Conservation (phyloP, 345 rosid genomes). For the Mallotus nudiflorus region DNA sequence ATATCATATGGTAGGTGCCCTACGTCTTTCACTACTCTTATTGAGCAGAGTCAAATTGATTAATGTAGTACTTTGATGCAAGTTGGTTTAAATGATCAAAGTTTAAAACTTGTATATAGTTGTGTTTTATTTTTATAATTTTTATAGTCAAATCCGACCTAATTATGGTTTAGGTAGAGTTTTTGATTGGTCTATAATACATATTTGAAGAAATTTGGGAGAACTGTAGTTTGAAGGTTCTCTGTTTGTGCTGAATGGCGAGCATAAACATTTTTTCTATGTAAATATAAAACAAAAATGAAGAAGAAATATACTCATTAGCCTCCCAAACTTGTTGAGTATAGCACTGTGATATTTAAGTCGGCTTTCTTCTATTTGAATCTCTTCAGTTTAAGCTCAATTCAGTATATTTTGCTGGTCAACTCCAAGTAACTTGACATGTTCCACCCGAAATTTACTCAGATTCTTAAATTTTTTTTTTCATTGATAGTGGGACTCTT, state of each 20-base stretch:
- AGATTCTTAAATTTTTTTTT: too few species aligned
- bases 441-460: too few species aligned
- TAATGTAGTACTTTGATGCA: too few species aligned
- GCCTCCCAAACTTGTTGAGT: background rate
- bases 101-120: background rate
- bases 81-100: background rate
- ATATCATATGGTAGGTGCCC: conserved; percentile 73
- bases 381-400: too few species aligned
- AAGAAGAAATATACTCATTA: background rate
- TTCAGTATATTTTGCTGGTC: too few species aligned
- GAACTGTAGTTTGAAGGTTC: background rate
- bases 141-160: background rate
- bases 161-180: too few species aligned
- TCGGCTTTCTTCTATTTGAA: background rate
- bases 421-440: too few species aligned
- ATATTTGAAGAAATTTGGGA: background rate
- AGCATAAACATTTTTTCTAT: background rate
- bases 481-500: too few species aligned
- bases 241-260: background rate
- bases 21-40: background rate
- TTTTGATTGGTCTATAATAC: background rate
- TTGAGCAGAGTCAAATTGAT: background rate
- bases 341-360: background rate
- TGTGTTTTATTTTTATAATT: background rate
- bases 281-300: background rate